Percentiles rank a stretch among this genome's conserved stretches.
These are phyloP conservation scores for Capsicum rhomboideum DNA, from an alignment of 257 asterid species.

Conservation along the genomic window DNA sequence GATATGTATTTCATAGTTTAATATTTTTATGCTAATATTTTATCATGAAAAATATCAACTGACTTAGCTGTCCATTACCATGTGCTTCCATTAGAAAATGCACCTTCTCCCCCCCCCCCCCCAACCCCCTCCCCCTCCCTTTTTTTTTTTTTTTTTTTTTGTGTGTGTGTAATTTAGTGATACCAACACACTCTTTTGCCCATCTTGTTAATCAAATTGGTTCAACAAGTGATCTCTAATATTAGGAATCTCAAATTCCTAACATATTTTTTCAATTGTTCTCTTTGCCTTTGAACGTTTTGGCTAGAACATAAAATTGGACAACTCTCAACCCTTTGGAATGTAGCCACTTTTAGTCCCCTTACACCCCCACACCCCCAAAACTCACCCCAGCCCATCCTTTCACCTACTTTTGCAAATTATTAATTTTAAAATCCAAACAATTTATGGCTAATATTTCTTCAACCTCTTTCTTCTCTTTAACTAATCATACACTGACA, in stretches of 20 bases:
- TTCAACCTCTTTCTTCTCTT: neutral
- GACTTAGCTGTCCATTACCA: slow-evolving; percentile 1
- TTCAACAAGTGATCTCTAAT: too few relatives aligned
- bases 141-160: neutral
- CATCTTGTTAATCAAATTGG: too few relatives aligned
- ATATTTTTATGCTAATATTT: neutral
- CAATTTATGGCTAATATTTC: too few relatives aligned
- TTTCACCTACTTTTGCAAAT: neutral
- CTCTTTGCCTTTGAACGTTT: neutral
- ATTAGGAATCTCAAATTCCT: too few relatives aligned
- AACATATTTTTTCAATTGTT: too few relatives aligned
- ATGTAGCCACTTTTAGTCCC: neutral
- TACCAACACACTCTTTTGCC: neutral
- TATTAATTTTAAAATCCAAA: too few relatives aligned
- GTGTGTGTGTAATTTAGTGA: neutral
- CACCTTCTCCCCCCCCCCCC: neutral
- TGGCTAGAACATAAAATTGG: neutral
- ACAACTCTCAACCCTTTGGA: neutral
- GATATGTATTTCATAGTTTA: neutral
- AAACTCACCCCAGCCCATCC: too few relatives aligned
- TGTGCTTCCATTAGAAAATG: neutral
- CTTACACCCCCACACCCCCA: too few relatives aligned
- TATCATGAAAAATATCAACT: neutral
- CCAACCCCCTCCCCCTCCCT: too few relatives aligned
- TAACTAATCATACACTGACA: neutral